Base-by-base conservation (phyloP, 305 asterid species). In the Solanum hybrid region DNA sequence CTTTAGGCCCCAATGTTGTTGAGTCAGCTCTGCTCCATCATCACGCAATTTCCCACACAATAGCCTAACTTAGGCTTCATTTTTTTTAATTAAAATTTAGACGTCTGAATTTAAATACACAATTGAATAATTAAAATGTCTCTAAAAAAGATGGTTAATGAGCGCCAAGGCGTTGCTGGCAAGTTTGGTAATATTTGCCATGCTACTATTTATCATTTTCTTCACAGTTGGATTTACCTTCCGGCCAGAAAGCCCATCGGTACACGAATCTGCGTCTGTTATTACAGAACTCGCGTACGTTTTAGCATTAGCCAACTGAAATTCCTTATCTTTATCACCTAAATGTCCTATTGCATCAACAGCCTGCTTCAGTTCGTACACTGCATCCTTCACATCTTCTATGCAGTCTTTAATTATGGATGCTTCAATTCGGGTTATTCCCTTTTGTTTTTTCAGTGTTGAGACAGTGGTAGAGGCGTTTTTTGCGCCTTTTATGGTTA, bases 261-360 rank as follows among this genome's bases (percentile, higher is more conserved):
- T 71, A 86, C 99, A 95, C 6, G 98, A 93, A 29, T 96, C 99
- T 1, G 94, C 93, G 27, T 96, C 97, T n/a, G 97, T 92, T 37
- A 95, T 93, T 40, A 97, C 99, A 8, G 98, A 95, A 90, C 99
- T 95, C 3, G 95, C 98, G 82, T 94, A 94, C 1, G 97, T 96
- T 91, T 94, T 95, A 2, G 97, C 97, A 45, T 92, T 95, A 26
- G 95, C 87, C 95, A 94, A 95, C 78, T 96, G 92, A 22, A 92
- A 95, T 24, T 84, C 93, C 89, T 92, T 87, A 17, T 94, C 98
- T 3, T 87, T 86, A 10, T 87, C 95, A 10, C 89, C 27, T 14
- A 95, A 45, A 19, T 89, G 93, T 26, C 56, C 76, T 95, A 95
- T 90, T 69, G 98, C 96, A 13, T 19, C 51, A 66, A 93, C 51